Conservation (phyloP, 169 alveolate genomes). For the Cyclospora cayetanensis region DNA sequence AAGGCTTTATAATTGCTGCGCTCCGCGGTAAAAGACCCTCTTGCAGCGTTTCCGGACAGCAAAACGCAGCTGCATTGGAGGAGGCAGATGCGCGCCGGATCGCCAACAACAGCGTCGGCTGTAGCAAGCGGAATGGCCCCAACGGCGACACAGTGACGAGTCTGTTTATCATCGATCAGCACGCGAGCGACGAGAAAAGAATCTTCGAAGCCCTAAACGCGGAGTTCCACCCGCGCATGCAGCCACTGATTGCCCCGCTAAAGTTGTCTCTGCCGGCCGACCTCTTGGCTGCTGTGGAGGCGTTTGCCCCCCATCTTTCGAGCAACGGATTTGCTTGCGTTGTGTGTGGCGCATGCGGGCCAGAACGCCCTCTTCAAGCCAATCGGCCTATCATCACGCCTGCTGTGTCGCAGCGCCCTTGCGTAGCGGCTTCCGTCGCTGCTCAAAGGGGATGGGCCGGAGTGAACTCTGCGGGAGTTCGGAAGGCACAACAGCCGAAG, state of each 20-base stretch:
- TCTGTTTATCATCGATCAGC: conserved; percentile 96
- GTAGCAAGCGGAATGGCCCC: neutral
- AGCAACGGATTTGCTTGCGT: conserved; percentile 39
- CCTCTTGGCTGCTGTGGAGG: conserved; percentile 66
- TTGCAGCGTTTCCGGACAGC: neutral
- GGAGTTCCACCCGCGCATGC: conserved; percentile 86
- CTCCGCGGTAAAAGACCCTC: neutral
- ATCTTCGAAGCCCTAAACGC: conserved; percentile 92
- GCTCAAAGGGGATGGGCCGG: too few species aligned
- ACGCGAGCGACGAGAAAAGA: conserved; percentile 98
- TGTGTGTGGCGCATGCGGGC: neutral
- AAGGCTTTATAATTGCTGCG: conserved; percentile 94
- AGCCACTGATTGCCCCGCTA: conserved; percentile 92
- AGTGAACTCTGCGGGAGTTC: too few species aligned
- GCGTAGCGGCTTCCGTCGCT: too few species aligned
- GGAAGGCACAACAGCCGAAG: neutral
- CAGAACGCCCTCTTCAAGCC: neutral
- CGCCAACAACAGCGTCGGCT: neutral
- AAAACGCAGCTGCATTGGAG: too few species aligned
- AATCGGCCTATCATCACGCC: neutral
- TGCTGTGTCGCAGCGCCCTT: neutral
- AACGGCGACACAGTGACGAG: conserved; percentile 66
- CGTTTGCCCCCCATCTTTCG: neutral
- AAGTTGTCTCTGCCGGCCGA: conserved; percentile 89
- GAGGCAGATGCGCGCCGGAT: neutral